Base-by-base conservation (phyloP, 176 grass and related monocot species). In the sorghum (Sorghum bicolor) region DNA sequence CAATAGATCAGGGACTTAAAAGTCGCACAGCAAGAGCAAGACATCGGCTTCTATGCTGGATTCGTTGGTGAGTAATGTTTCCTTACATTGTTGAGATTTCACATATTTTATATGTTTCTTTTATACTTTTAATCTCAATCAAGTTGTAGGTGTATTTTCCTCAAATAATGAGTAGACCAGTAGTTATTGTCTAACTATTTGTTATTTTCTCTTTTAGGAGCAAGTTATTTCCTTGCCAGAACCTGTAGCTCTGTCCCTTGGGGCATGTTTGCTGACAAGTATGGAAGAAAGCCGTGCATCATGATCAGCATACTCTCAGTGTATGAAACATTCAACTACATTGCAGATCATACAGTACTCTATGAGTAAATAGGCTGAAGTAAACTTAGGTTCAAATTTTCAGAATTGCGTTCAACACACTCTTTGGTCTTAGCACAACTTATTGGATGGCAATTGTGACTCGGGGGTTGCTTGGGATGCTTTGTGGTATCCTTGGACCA, bases 401-500 rank as follows among this genome's bases (percentile, higher is more conserved):
- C 88, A 94, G 88, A 48, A 31, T 90, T 53, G 60, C 88, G 16
- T 94, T 94, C n/a, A 94, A 90, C 39, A 94, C 88, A 28, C 74
- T 94, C 19, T 94, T 94, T 76, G 92, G 92, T 22, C 88, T 94
- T 32, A 94, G 92, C 70, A 90, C 85, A 40, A 88, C 20, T 44
- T 94, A 94, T 34, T 94, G 88, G 92, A 90, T 94, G 88, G 92
- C 86, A 52, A 80, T 94, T 83, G 37, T 82, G 58, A 86, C 88
- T 36, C 88, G 88, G 71, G 85, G 75, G 0, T 72, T 90, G 28
- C 88, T 90, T 77, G 92, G 92, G 17, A 72, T 88, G 64, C 80
- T 90, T 3, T 88, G 82, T 86, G 88, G 92, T 36, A 80, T 94
- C 79, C 71, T 94, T 40, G 92, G 92, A 25, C 92, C 92, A 75